Conservation (phyloP, 169 alveolate genomes). For the Neospora caninum region DNA sequence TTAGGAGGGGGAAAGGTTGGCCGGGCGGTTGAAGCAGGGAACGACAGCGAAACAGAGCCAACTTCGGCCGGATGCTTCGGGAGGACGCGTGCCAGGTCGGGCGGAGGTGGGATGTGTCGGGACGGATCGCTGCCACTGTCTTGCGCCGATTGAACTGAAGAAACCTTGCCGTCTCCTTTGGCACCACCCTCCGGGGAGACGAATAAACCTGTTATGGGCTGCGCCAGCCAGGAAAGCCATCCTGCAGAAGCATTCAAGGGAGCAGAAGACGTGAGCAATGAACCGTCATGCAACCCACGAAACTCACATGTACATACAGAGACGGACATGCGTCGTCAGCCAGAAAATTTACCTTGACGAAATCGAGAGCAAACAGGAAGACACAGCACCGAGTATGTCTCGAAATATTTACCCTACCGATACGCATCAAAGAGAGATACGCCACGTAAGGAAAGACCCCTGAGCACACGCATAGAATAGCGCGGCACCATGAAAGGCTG, state of each 20-base stretch:
- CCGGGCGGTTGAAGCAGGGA: background rate
- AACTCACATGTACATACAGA: too few relatives aligned
- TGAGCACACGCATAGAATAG: too few relatives aligned
- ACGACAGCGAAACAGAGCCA: background rate
- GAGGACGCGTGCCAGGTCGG: background rate
- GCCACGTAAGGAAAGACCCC: too few relatives aligned
- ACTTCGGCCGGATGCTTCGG: background rate
- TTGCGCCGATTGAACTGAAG: background rate
- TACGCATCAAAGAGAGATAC: too few relatives aligned
- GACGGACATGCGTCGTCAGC: too few relatives aligned
- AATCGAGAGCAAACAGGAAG: too few relatives aligned
- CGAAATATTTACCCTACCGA: too few relatives aligned
- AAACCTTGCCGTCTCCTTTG: background rate
- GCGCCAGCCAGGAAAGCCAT: conserved; percentile 11
- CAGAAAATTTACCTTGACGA: too few relatives aligned
- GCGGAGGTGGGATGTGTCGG: background rate
- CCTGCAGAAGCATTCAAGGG: background rate
- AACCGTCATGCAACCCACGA: background rate
- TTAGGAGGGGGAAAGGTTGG: background rate
- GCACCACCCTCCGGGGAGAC: background rate
- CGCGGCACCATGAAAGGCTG: too few relatives aligned
- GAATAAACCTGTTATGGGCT: conserved; percentile 14
- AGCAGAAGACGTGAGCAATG: background rate
- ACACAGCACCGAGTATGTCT: too few relatives aligned
- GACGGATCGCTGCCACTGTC: background rate